Conservation (phyloP, 2,329 filamentous ascomycete genomes). For the Cladobotryum protrusum region DNA sequence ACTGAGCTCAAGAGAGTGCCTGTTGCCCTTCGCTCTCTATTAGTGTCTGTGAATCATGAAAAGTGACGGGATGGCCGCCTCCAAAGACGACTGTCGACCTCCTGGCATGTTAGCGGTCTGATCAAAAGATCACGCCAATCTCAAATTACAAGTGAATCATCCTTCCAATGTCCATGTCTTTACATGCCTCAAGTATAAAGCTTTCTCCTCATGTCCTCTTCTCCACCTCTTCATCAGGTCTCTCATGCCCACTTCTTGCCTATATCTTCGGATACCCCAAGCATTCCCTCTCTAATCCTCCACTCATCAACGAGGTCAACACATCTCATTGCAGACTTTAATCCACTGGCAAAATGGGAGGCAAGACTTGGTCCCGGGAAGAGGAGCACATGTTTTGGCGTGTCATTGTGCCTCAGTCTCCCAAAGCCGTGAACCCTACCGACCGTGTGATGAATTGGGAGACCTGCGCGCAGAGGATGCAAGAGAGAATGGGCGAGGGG, state of each 20-base stretch:
- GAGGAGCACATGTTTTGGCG: constrained; percentile 48
- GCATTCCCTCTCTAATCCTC: background rate
- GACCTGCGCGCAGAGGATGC: constrained; percentile 33
- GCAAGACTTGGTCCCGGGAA: constrained; percentile 41
- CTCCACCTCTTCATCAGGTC: background rate
- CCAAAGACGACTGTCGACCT: no score
- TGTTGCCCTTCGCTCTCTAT: background rate
- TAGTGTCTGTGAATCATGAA: constrained; percentile 8
- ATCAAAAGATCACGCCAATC: background rate
- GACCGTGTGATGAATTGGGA: constrained; percentile 28
- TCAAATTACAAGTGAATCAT: constrained; percentile 19
- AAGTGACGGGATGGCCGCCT: no score
- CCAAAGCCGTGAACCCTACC: constrained; percentile 22
- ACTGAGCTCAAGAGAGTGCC: background rate
- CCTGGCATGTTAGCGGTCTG: background rate
- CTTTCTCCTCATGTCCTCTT: background rate
- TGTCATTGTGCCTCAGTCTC: constrained; percentile 30
- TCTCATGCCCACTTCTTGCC: background rate
- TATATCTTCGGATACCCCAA: background rate
- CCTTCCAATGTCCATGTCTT: constrained; percentile 8
- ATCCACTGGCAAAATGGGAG: constrained; percentile 35
- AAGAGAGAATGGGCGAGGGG: constrained; percentile 25
- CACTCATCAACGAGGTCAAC: background rate
- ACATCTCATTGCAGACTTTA: background rate
- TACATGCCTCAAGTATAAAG: constrained; percentile 17